phyloP scores from a whole-genome alignment of 2,329 filamentous ascomycete species.

The Cercospora sp. region DNA sequence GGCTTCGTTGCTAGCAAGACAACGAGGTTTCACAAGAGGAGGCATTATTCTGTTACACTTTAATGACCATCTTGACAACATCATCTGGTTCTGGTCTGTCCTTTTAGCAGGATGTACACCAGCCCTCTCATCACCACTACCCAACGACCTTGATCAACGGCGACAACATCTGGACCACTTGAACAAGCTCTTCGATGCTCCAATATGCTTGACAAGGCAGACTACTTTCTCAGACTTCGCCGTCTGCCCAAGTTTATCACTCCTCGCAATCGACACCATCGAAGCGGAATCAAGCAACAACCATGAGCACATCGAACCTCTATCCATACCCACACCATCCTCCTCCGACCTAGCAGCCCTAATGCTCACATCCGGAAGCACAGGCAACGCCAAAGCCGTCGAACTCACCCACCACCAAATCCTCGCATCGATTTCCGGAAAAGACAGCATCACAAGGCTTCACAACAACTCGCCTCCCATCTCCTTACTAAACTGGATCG shows the following conservation, averaged over 20 bases:
- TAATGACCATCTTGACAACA: slow-evolving; percentile 39
- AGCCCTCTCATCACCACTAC: slow-evolving; percentile 41
- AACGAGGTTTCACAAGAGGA: not conserved
- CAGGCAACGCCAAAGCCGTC: slow-evolving; percentile 26
- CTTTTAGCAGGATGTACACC: slow-evolving; percentile 41
- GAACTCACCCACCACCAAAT: slow-evolving; percentile 34
- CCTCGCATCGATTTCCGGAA: slow-evolving; percentile 17
- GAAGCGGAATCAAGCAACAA: not conserved
- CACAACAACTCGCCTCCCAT: not conserved
- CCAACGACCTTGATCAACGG: slow-evolving; percentile 34
- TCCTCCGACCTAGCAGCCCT: slow-evolving; percentile 20
- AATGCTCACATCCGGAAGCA: slow-evolving; percentile 27
- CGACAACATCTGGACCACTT: slow-evolving; percentile 36
- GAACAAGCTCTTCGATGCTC: slow-evolving; percentile 1
- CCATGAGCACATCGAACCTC: not conserved
- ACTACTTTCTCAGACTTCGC: slow-evolving; percentile 4
- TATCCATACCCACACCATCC: not conserved
- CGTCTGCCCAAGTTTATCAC: not conserved
- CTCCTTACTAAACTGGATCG: slow-evolving; percentile 50
- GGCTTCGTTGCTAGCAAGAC: not conserved
- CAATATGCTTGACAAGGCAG: slow-evolving; percentile 12
- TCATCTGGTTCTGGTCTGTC: slow-evolving; percentile 47
- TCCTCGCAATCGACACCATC: slow-evolving; percentile 1
- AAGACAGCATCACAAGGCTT: slow-evolving; percentile 3
- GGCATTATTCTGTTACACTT: slow-evolving; percentile 35